Percentiles rank a stretch among this genome's conserved stretches.
Conservation (phyloP, 345 rosid species). For the Crucihimalaya himalaica region DNA sequence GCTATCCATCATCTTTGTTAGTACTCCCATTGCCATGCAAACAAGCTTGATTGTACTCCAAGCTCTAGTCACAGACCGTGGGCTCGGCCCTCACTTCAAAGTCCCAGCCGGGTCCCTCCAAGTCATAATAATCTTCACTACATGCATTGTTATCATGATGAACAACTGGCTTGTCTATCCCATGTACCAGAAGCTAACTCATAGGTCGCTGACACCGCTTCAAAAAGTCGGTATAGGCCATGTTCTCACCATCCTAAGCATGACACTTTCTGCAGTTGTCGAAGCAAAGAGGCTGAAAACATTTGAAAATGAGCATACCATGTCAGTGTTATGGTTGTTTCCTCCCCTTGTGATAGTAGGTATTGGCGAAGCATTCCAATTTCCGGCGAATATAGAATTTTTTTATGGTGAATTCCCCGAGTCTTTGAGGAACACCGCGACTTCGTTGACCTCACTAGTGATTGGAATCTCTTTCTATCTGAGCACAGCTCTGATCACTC, state of each 20-base stretch:
- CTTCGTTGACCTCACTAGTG: constrained; percentile 47
- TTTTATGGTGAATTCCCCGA: constrained; percentile 50
- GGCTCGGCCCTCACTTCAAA: constrained; percentile 43
- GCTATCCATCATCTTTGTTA: constrained; percentile 41
- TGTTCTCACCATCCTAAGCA: constrained; percentile 36
- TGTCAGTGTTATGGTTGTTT: constrained; percentile 49
- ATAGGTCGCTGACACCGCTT: constrained; percentile 25
- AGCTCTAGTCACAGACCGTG: constrained; percentile 50
- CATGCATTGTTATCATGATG: constrained; percentile 35
- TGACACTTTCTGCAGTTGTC: constrained; percentile 42
- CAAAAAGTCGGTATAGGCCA: constrained; percentile 52
- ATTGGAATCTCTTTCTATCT: constrained; percentile 43
- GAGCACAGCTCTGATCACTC: constrained; percentile 43
- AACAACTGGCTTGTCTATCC: constrained; percentile 42
- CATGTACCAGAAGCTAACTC: constrained; percentile 37
- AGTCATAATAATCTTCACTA: constrained; percentile 36
- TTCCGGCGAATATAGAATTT: constrained; percentile 48
- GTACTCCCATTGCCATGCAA: constrained; percentile 39
- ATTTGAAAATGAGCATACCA: constrained; percentile 26
- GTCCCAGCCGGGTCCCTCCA: constrained; percentile 50
- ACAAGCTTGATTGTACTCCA: constrained; percentile 48
- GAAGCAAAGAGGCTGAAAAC: constrained; percentile 46
- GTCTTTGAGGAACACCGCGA: constrained; percentile 43
- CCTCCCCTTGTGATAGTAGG: constrained; percentile 48
- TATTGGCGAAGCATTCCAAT: constrained; percentile 48